phyloP scores from a whole-genome alignment of 2,329 filamentous ascomycete genomes.

The Tricladium varicosporioides region DNA sequence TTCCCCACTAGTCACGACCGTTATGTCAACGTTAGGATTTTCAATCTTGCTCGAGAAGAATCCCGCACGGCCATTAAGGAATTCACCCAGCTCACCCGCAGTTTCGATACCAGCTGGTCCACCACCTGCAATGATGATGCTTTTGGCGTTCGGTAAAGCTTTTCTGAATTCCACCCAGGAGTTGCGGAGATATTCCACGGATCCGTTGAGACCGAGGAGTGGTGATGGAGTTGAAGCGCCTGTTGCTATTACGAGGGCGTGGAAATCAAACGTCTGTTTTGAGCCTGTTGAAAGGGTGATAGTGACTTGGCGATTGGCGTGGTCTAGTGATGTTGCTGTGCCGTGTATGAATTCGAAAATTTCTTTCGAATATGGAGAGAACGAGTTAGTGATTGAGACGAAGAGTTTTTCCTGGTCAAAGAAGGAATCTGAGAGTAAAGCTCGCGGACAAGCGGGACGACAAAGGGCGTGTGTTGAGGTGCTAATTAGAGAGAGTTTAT shows the following conservation, averaged over 20 bases:
- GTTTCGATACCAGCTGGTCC: slow-evolving; percentile 45
- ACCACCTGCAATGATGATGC: slow-evolving; percentile 45
- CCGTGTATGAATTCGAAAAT: slow-evolving; percentile 45
- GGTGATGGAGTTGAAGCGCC: slow-evolving; percentile 46
- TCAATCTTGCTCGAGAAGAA: slow-evolving; percentile 35
- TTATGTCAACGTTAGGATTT: slow-evolving; percentile 42
- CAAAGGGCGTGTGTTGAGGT: slow-evolving; percentile 41
- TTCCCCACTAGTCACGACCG: slow-evolving; percentile 39
- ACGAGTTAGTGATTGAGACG: slow-evolving; percentile 37
- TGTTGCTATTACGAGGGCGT: slow-evolving; percentile 49
- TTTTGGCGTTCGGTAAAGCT: slow-evolving; percentile 39
- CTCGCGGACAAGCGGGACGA: slow-evolving; percentile 45
- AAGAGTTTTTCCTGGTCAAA: slow-evolving; percentile 47
- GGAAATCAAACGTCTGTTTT: slow-evolving; percentile 34
- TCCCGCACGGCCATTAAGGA: slow-evolving; percentile 46
- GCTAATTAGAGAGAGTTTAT: slow-evolving; percentile 44
- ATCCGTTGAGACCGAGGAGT: slow-evolving; percentile 39
- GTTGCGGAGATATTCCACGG: slow-evolving; percentile 34
- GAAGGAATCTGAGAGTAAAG: slow-evolving; percentile 44
- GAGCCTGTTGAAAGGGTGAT: slow-evolving; percentile 21
- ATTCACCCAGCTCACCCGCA: slow-evolving; percentile 50
- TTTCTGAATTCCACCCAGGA: slow-evolving; percentile 41
- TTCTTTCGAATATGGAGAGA: slow-evolving; percentile 38
- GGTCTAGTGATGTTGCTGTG: slow-evolving; percentile 37
- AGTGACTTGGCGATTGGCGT: slow-evolving; percentile 34